phyloP scores from a whole-genome alignment of 306 rosid genomes.

The Pyrus communis region DNA sequence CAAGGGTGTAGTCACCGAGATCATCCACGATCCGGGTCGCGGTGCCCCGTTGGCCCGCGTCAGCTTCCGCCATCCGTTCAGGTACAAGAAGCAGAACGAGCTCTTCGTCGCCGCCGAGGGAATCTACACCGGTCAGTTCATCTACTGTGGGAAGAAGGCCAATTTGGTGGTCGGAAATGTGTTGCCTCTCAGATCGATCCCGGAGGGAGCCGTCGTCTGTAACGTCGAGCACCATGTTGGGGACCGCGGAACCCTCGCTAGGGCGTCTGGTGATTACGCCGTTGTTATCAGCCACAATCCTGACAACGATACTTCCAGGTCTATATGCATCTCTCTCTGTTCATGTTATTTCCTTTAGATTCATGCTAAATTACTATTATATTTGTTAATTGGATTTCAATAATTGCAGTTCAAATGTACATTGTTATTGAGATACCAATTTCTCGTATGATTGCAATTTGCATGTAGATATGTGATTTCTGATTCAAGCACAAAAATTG shows the following conservation, averaged over 20 bases:
- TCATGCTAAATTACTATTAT: too few species aligned
- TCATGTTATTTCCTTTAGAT: not conserved
- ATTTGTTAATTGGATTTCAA: not conserved
- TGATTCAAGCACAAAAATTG: not conserved
- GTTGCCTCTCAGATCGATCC: constrained; percentile 7
- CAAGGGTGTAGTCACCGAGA: constrained; percentile 19
- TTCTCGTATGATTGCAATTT: not conserved
- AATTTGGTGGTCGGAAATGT: constrained; percentile 9
- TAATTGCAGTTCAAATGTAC: not conserved
- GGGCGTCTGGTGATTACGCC: constrained; percentile 18
- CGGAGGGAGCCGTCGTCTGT: constrained; percentile 7
- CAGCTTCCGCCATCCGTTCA: constrained; percentile 12
- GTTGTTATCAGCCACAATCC: constrained; percentile 15
- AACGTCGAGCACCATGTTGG: constrained; percentile 18
- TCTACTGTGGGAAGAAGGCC: constrained; percentile 14
- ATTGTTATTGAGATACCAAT: not conserved
- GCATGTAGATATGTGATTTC: too few species aligned
- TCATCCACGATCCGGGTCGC: constrained; percentile 18
- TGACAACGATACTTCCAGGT: constrained; percentile 14
- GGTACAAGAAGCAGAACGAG: constrained; percentile 19
- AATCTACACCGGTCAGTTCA: constrained; percentile 4
- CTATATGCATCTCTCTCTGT: not conserved
- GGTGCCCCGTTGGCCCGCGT: constrained; percentile 7
- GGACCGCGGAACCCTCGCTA: constrained; percentile 8
- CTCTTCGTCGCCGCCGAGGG: constrained; percentile 14